Evolutionary conservation across 2,329 filamentous ascomycete species (phyloP).

Genomic region (Colletotrichum incanum): DNA sequence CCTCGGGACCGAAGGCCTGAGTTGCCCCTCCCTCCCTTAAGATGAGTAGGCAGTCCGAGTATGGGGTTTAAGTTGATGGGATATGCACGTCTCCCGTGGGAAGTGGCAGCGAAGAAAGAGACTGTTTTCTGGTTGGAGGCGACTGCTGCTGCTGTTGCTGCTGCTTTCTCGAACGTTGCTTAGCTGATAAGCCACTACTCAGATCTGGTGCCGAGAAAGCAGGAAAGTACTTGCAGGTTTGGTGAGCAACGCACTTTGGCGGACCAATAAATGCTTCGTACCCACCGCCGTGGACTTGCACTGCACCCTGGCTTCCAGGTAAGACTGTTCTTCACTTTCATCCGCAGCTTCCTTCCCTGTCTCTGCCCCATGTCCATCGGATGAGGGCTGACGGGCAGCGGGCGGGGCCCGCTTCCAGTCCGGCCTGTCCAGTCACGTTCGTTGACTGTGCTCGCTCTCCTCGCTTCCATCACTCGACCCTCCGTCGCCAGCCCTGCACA

Average conservation of each 20-base stretch:
- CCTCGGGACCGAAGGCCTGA: constrained; percentile 29
- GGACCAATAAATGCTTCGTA: not conserved
- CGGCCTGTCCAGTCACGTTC: constrained; percentile 29
- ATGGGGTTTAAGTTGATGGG: not conserved
- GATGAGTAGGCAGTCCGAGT: too few relatives aligned
- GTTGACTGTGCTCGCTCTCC: not conserved
- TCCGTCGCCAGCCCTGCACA: constrained; percentile 20
- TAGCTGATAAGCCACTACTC: not conserved
- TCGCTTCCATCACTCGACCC: not conserved
- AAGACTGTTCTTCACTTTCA: constrained; percentile 11
- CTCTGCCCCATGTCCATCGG: constrained; percentile 20
- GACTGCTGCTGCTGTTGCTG: not conserved
- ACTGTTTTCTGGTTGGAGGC: not conserved
- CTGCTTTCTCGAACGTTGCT: not conserved
- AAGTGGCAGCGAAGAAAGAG: not conserved
- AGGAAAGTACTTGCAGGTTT: not conserved
- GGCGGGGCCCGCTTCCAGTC: constrained; percentile 13
- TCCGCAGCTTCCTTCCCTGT: constrained; percentile 13
- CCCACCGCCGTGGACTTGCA: not conserved
- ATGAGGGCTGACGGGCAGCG: constrained; percentile 32
- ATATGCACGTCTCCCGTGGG: not conserved
- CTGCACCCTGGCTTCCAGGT: not conserved
- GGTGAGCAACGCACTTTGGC: not conserved
- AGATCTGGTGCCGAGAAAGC: too few relatives aligned
- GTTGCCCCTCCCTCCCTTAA: too few relatives aligned